Conservation (phyloP, 441 rosid species). For the Gossypium schwendimanii region DNA sequence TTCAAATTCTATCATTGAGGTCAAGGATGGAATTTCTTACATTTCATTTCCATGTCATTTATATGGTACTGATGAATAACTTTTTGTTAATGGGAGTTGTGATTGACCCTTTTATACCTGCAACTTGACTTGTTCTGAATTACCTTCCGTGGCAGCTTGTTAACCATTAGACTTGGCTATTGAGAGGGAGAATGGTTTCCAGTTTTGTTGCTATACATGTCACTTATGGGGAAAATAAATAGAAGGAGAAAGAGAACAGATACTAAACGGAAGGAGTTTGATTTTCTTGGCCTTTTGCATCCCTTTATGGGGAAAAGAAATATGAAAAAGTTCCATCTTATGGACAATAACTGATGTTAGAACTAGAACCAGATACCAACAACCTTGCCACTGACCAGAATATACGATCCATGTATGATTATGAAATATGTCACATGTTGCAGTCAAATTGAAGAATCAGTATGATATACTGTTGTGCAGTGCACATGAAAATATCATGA, state of each 20-base stretch:
- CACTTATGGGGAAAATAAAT: not conserved
- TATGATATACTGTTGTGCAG: not conserved
- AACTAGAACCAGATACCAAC: slow-evolving; percentile 27
- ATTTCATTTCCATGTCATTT: not conserved
- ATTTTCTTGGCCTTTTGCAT: slow-evolving; percentile 18
- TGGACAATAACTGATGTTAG: slow-evolving; percentile 16
- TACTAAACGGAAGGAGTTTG: slow-evolving; percentile 12
- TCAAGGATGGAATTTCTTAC: not conserved
- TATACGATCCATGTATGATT: slow-evolving; percentile 1
- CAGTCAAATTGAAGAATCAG: slow-evolving; percentile 3
- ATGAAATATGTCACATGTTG: not conserved
- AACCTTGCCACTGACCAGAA: slow-evolving; percentile 5
- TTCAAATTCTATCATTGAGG: not conserved
- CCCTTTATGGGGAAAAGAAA: not conserved
- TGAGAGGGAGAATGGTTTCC: not conserved
- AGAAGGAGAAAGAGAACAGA: slow-evolving; percentile 9
- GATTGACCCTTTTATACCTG: slow-evolving; percentile 1
- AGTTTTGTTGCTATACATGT: not conserved
- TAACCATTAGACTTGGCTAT: not conserved
- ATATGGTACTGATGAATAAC: slow-evolving; percentile 24
- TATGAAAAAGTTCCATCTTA: slow-evolving; percentile 6
- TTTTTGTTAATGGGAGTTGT: slow-evolving; percentile 21
- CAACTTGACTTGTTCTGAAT: slow-evolving; percentile 6
- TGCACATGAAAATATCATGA: not conserved
- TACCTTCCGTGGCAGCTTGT: not conserved